Evolutionary conservation across 768 basidiomycete genomes (phyloP).

Genomic region (Rhizopogon salebrosus): DNA sequence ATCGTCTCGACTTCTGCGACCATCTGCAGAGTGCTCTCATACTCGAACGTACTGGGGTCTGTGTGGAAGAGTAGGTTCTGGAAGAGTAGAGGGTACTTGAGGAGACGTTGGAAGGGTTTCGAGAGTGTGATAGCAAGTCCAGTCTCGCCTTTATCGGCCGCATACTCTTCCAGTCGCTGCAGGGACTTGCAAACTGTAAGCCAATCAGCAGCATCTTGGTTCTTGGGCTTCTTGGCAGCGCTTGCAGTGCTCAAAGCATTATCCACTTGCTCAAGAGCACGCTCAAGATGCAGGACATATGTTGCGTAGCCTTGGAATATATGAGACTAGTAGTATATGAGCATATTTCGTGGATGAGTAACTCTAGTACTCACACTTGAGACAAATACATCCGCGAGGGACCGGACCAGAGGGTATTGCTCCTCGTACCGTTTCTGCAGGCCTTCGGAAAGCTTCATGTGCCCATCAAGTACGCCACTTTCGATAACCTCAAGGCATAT

Average conservation of each 20-base stretch:
- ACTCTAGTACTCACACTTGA: conserved; percentile 61
- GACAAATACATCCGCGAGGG: conserved; percentile 94
- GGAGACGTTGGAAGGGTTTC: conserved; percentile 93
- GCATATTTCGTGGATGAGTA: conserved; percentile 3
- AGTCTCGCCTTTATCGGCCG: conserved; percentile 85
- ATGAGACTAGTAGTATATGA: conserved; percentile 56
- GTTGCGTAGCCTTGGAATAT: conserved; percentile 92
- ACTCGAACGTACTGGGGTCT: conserved; percentile 95
- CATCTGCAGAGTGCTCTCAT: conserved; percentile 93
- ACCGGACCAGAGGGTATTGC: conserved; percentile 90
- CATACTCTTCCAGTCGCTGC: conserved; percentile 72
- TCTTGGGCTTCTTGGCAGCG: conserved; percentile 71
- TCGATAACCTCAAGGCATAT: conserved; percentile 85
- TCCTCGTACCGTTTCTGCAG: conserved; percentile 90
- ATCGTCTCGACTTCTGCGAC: conserved; percentile 96
- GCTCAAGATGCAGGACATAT: conserved; percentile 92
- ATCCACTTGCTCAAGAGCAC: conserved; percentile 85
- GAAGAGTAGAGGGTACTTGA: conserved; percentile 96
- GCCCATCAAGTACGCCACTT: conserved; percentile 83
- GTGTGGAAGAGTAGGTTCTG: conserved; percentile 97
- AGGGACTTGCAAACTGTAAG: conserved; percentile 69
- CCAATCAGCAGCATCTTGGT: conserved; percentile 77
- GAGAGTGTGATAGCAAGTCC: conserved; percentile 92
- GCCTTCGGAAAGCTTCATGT: conserved; percentile 78
- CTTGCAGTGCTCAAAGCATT: conserved; percentile 60